Evolutionary conservation across 2,329 filamentous ascomycete genomes (phyloP), one percentile per base, ranked within the genome.

Genomic region (Nectriaceae sp.): DNA sequence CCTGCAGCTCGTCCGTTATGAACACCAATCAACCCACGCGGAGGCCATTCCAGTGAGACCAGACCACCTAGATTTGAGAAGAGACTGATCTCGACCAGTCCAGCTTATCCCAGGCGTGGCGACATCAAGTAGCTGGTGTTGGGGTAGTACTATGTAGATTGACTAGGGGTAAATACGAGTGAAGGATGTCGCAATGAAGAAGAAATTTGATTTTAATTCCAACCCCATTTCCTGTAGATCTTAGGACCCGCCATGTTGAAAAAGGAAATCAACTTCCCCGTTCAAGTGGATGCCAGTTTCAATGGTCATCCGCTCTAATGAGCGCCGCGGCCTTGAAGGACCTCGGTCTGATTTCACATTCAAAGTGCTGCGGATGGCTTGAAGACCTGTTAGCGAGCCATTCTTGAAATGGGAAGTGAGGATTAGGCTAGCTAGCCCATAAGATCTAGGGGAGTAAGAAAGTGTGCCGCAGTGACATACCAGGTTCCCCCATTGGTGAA

Each of bases 401-500:
- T 38, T 20, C 33, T 53, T 45, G 48, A 42, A 20, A 18, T 6
- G n/a, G 16, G 33, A 5, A 19, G 11, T 15, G n/a, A 5, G 33
- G 33, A 16, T 15, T 19, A 5, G n/a, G 33, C 24, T 6, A 11
- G 11, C 26, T 31, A 31, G 24, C n/a, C 13, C 13, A 37, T 39
- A 45, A 35, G 21, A 35, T 16, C 22, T 35, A 21, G 26, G 41
- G 43, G 47, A 3, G 10, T 19, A 36, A 20, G 41, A 33, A 46
- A 41, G 42, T 37, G 41, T 22, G 46, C 42, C 38, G 21, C n/a
- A n/a, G 40, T 40, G 47, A 61, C 63, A 24, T 48, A 67, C 65
- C 64, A 67, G 33, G 65, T 67, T 43, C 64, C 64, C 31, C 64
- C 64, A 52, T 65, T 67, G 38, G 63, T 66, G 42, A 67, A 65